These are phyloP conservation scores for Globisporangium yorkense DNA, from an alignment of 352 stramenopile species.

Conservation along the genomic window DNA sequence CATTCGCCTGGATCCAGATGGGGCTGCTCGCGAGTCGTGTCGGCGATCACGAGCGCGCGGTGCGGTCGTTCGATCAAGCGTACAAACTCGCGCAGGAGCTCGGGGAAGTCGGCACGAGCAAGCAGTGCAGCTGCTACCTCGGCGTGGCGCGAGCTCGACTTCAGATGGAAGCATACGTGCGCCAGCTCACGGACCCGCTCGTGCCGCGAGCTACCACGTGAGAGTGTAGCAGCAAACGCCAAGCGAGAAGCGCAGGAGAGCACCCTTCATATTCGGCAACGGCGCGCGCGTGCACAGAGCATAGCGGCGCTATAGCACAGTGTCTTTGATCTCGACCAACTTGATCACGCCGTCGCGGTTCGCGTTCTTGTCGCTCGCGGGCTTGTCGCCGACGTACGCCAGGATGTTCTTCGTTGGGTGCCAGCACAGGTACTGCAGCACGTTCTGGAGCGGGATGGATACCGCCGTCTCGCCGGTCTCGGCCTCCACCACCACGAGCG, in stretches of 20 bases:
- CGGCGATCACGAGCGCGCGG: slow-evolving; percentile 55
- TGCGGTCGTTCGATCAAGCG: slow-evolving; percentile 73
- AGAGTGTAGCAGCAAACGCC: not conserved
- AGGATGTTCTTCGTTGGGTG: slow-evolving; percentile 79
- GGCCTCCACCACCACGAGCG: slow-evolving; percentile 55
- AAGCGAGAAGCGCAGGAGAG: not conserved
- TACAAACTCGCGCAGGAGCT: slow-evolving; percentile 71
- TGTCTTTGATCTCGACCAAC: slow-evolving; percentile 67
- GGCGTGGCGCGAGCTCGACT: slow-evolving; percentile 59
- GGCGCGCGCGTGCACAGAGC: not conserved
- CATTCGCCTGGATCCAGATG: slow-evolving; percentile 85
- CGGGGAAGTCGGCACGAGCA: slow-evolving; percentile 53
- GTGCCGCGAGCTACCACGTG: slow-evolving; percentile 3
- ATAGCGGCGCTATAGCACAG: slow-evolving; percentile 2
- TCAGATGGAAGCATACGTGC: slow-evolving; percentile 58
- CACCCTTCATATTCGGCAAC: not conserved
- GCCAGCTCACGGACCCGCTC: slow-evolving; percentile 31
- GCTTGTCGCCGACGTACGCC: slow-evolving; percentile 79
- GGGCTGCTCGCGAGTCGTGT: slow-evolving; percentile 60
- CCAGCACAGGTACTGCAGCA: slow-evolving; percentile 76
- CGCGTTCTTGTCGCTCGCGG: slow-evolving; percentile 68
- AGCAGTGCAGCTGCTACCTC: slow-evolving; percentile 81
- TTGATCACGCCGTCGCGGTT: slow-evolving; percentile 84
- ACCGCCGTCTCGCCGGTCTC: slow-evolving; percentile 53
- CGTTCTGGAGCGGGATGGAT: slow-evolving; percentile 63